phyloP scores from a whole-genome alignment of 2,329 filamentous ascomycete species.

The Xylariaceae sp. region DNA sequence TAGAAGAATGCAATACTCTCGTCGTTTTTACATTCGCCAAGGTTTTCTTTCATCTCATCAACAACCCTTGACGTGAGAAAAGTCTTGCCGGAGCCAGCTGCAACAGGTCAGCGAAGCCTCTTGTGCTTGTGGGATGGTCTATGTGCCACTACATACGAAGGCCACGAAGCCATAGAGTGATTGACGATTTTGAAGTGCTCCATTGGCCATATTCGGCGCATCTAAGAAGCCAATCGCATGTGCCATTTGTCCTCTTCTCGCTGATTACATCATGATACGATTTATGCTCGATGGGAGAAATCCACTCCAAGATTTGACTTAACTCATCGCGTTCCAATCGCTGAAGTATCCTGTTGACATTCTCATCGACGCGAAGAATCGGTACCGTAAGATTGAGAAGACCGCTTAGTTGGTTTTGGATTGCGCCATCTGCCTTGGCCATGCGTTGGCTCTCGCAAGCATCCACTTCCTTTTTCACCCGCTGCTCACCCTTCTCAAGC shows the following conservation, averaged over 20 bases:
- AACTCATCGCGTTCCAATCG: not conserved
- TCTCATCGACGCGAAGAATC: conserved; percentile 2
- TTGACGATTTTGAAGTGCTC: conserved; percentile 5
- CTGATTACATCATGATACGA: conserved; percentile 4
- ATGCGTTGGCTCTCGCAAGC: conserved; percentile 3
- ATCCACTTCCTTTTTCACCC: not conserved
- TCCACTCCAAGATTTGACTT: not conserved
- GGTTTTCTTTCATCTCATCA: not conserved
- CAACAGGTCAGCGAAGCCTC: conserved; percentile 2
- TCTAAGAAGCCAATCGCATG: conserved; percentile 9
- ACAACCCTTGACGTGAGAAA: conserved; percentile 7
- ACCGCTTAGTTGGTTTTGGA: conserved; percentile 1
- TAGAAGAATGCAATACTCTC: conserved; percentile 14
- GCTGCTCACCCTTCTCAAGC: not conserved
- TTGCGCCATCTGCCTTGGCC: not conserved
- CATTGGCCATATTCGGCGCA: conserved; percentile 7
- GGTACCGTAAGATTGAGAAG: conserved; percentile 2
- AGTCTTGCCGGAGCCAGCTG: conserved; percentile 12
- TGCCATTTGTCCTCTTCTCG: conserved; percentile 5
- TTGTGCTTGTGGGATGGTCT: no score
- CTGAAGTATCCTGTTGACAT: conserved; percentile 4
- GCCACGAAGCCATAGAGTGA: conserved; percentile 10
- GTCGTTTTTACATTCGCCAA: conserved; percentile 6
- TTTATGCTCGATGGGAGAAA: conserved; percentile 6
- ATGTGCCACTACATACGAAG: conserved; percentile 4